Percentiles rank a stretch among this genome's conserved stretches.
Conservation (phyloP, 352 stramenopile genomes). For the Synura sp. region DNA sequence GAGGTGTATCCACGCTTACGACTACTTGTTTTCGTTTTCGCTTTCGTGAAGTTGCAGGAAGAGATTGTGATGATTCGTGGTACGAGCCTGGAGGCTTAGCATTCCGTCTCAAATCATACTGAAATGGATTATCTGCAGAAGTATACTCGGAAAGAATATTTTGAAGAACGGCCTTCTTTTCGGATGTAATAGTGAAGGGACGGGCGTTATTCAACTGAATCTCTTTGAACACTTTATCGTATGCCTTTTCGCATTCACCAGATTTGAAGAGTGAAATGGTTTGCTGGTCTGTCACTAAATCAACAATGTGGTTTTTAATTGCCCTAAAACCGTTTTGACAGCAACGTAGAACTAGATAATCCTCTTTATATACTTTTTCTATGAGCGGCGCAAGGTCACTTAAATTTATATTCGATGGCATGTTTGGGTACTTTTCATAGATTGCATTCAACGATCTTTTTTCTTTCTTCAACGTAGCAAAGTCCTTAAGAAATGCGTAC, state of each 20-base stretch:
- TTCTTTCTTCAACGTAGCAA: conserved; percentile 36
- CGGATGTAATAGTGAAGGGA: conserved; percentile 33
- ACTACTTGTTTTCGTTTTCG: conserved; percentile 36
- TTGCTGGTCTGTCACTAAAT: conserved; percentile 35
- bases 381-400: conserved; percentile 30
- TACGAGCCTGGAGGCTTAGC: conserved; percentile 30
- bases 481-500: conserved; percentile 35
- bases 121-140: conserved; percentile 36
- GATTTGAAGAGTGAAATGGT: conserved; percentile 36
- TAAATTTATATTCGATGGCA: conserved; percentile 38
- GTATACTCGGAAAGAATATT: conserved; percentile 37
- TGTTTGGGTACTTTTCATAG: conserved; percentile 36
- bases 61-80: conserved; percentile 33
- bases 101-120: conserved; percentile 36
- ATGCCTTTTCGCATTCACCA: conserved; percentile 34
- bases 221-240: conserved; percentile 36
- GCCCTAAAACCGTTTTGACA: conserved; percentile 33
- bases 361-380: conserved; percentile 38
- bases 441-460: conserved; percentile 37
- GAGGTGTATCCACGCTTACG: conserved; percentile 31
- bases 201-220: conserved; percentile 33
- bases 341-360: conserved; percentile 36
- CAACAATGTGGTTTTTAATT: conserved; percentile 38
- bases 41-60: conserved; percentile 33
- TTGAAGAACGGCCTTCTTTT: conserved; percentile 35